These are phyloP conservation scores for Gleditsia sinensis DNA, from an alignment of 306 rosid genomes.

Conservation along the genomic window DNA sequence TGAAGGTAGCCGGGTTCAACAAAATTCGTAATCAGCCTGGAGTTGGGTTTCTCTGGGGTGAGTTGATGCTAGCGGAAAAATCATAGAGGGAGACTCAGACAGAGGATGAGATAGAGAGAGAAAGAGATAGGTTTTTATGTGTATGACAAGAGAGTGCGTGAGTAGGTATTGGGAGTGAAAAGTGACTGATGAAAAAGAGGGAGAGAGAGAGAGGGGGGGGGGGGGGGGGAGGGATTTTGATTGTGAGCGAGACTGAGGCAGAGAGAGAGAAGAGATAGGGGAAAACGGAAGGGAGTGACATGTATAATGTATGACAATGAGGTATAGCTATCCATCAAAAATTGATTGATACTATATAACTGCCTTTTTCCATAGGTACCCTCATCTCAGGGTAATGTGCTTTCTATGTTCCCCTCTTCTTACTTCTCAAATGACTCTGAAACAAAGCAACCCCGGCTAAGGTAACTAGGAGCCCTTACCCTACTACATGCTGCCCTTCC, in stretches of 20 bases:
- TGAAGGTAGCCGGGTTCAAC: background rate
- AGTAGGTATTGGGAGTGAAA: slow-evolving; percentile 20
- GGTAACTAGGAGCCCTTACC: background rate
- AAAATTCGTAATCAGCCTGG: background rate
- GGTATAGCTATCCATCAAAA: slow-evolving; percentile 31
- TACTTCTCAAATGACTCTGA: background rate
- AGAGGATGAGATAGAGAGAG: background rate
- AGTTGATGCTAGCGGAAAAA: slow-evolving; percentile 12
- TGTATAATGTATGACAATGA: slow-evolving; percentile 33
- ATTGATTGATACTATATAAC: slow-evolving; percentile 28
- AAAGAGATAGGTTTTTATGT: background rate
- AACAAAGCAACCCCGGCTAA: slow-evolving; percentile 20
- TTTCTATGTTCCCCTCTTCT: background rate
- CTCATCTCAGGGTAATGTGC: slow-evolving; percentile 27
- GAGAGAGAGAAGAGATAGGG: slow-evolving; percentile 17
- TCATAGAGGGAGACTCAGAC: background rate
- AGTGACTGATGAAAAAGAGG: slow-evolving; percentile 37
- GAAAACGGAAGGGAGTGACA: slow-evolving; percentile 20
- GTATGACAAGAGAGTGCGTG: background rate
- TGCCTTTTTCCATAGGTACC: slow-evolving; percentile 6
- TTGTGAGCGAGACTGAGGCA: background rate
- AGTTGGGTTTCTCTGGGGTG: slow-evolving; percentile 11
- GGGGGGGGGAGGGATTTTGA: too few species aligned
- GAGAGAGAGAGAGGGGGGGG: background rate
- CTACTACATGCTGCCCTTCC: slow-evolving; percentile 23